phyloP scores from a whole-genome alignment of 805 yeast species.

The Ogataea populi-albae region DNA sequence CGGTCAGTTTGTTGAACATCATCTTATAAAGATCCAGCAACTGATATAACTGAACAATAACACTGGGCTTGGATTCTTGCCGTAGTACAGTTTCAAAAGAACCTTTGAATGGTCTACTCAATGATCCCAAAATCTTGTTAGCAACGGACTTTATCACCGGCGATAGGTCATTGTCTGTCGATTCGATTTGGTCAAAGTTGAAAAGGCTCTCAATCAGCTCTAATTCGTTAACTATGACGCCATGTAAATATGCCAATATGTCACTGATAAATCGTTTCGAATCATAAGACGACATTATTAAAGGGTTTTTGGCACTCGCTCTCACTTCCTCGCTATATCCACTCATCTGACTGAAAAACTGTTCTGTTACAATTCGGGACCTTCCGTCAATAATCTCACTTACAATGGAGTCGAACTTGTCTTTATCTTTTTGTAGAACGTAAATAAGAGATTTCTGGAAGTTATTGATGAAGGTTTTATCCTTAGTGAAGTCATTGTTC shows the following conservation, averaged over 20 bases:
- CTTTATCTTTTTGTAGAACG: slow-evolving; percentile 37
- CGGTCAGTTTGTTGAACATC: slow-evolving; percentile 56
- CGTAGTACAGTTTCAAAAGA: slow-evolving; percentile 67
- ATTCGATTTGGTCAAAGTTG: slow-evolving; percentile 33
- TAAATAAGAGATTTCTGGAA: slow-evolving; percentile 33
- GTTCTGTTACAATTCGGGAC: slow-evolving; percentile 59
- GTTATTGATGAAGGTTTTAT: slow-evolving; percentile 18
- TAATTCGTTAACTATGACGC: slow-evolving; percentile 80
- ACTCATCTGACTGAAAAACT: slow-evolving; percentile 58
- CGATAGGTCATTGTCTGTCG: slow-evolving; percentile 20
- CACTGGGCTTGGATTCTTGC: slow-evolving; percentile 56
- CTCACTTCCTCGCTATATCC: slow-evolving; percentile 31
- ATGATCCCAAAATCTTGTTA: slow-evolving; percentile 47
- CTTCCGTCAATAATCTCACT: slow-evolving; percentile 66
- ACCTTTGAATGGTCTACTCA: slow-evolving; percentile 59
- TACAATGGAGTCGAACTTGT: slow-evolving; percentile 57
- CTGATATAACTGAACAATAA: slow-evolving; percentile 57
- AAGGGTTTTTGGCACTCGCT: slow-evolving; percentile 35
- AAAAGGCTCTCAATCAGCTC: slow-evolving; percentile 71
- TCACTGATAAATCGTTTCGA: slow-evolving; percentile 83
- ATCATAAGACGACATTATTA: slow-evolving; percentile 70
- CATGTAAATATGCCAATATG: slow-evolving; percentile 82
- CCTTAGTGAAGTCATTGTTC: slow-evolving; percentile 17
- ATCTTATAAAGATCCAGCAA: slow-evolving; percentile 64
- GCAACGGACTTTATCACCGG: slow-evolving; percentile 37